Evolutionary conservation across 345 rosid species (phyloP).

Genomic region (Clausena lansium): DNA sequence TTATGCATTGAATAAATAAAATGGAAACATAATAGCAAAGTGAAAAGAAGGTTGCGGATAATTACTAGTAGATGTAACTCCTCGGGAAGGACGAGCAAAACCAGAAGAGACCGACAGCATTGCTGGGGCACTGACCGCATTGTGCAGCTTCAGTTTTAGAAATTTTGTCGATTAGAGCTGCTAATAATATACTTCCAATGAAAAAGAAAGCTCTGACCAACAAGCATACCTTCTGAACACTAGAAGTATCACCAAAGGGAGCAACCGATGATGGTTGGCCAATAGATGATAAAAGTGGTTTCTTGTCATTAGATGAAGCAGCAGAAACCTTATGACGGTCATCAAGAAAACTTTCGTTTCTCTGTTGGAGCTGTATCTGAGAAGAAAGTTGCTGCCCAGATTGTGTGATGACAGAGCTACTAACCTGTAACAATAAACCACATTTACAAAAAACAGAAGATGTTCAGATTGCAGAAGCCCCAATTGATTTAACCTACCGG

Average conservation of each 20-base stretch:
- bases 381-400: conserved; percentile 53
- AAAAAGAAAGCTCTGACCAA: not conserved
- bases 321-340: conserved; percentile 49
- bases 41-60: conserved; percentile 18
- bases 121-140: conserved; percentile 36
- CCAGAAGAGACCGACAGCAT: conserved; percentile 56
- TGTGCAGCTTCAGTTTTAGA: conserved; percentile 34
- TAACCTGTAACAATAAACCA: conserved; percentile 41
- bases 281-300: conserved; percentile 38
- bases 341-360: conserved; percentile 55
- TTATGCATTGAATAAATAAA: conserved; percentile 1
- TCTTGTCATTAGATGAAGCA: conserved; percentile 40
- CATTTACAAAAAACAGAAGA: conserved; percentile 7
- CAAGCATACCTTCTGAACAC: conserved; percentile 53
- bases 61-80: conserved; percentile 75
- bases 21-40: not conserved
- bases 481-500: not conserved
- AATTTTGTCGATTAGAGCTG: conserved; percentile 6
- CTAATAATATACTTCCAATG: not conserved
- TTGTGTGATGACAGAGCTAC: conserved; percentile 34
- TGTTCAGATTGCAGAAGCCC: not conserved
- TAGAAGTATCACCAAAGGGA: conserved; percentile 47
- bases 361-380: conserved; percentile 50
- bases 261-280: conserved; percentile 43
- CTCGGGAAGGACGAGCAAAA: conserved; percentile 65